Percentiles rank a stretch among this genome's conserved stretches.
phyloP scores from a whole-genome alignment of 2,329 filamentous ascomycete genomes.

The Ustulina deusta region DNA sequence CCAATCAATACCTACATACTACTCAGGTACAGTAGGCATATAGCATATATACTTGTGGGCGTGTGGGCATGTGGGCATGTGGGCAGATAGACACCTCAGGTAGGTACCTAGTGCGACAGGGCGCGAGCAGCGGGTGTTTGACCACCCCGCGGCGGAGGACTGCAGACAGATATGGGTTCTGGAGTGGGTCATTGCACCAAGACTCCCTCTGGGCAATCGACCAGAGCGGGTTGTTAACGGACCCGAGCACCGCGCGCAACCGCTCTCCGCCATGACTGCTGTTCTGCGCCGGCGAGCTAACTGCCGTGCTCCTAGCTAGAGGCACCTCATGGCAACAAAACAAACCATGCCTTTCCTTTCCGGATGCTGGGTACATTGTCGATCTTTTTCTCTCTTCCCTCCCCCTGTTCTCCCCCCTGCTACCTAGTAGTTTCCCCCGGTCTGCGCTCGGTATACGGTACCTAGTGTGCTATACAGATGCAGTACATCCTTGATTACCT shows the following conservation, averaged over 20 bases:
- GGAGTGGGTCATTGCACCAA: background rate
- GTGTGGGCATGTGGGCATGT: too few species aligned
- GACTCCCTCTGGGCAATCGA: background rate
- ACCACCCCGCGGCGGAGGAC: background rate
- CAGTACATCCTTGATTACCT: too few species aligned
- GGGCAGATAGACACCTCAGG: too few species aligned
- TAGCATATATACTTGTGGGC: background rate
- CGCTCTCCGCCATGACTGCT: constrained; percentile 6
- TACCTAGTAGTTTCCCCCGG: too few species aligned
- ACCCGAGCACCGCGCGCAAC: constrained; percentile 29
- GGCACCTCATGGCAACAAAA: too few species aligned
- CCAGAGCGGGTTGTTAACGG: constrained; percentile 37
- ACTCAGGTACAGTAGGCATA: too few species aligned
- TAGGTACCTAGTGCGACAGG: background rate
- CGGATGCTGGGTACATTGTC: background rate
- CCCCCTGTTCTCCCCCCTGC: too few species aligned
- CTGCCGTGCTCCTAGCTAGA: background rate
- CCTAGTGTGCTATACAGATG: too few species aligned
- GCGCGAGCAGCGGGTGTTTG: constrained; percentile 4
- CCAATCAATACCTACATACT: too few species aligned
- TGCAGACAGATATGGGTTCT: background rate
- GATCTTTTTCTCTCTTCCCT: background rate
- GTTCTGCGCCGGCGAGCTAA: background rate
- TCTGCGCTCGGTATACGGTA: too few species aligned
- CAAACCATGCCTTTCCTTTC: too few species aligned